Evolutionary conservation across 2,329 filamentous ascomycete species (phyloP), one percentile per base, ranked within the genome.

Genomic region (Pseudogymnoascus pannorum): DNA sequence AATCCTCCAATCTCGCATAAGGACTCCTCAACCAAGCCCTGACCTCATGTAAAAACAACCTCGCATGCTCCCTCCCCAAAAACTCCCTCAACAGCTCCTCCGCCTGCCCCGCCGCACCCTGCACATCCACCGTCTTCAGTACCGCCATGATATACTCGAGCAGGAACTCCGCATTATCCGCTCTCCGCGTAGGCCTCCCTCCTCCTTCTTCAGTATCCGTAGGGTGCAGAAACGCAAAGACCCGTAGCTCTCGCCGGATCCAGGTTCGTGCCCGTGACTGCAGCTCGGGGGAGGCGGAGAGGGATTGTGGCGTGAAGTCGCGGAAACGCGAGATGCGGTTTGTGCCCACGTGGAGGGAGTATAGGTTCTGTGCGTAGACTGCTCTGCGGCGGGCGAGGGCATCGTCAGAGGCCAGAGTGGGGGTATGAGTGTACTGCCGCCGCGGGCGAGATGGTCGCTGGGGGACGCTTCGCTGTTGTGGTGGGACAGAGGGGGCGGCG

Each of bases 141-240:
- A 97, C 88, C 8, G 88, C 88, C 40, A 97, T 75, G 60, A 96
- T 84, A 72, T 95, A 96, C 69, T 95, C 90, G 8, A 97, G 80
- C 9, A 97, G 74, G 64, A 92, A 96, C 69, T 96, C 92, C 6
- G 88, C 84, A 68, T 92, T 93, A 66, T 83, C 87, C 4, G 81
- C 81, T 40, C 83, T 75, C 36, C 81, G 76, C 22, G 3, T 48
- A 12, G 11, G 14, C 8, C 12, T 12, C 14, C 42, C 20, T 6
- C 16, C n/a, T 6, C 26, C 20, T 57, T 71, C 72, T 62, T 71
- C 70, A 31, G 63, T 35, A 12, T 63, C 62, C 33, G 68, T 68
- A 3, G 68, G 66, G 2, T 76, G 78, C 11, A 95, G 77, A 68
- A 92, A 94, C 14, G 82, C 80, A 68, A 97, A 96, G 16, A 96